These are phyloP conservation scores for Lolium multiflorum DNA, from an alignment of 176 grass and related monocot genomes.

Conservation along the genomic window DNA sequence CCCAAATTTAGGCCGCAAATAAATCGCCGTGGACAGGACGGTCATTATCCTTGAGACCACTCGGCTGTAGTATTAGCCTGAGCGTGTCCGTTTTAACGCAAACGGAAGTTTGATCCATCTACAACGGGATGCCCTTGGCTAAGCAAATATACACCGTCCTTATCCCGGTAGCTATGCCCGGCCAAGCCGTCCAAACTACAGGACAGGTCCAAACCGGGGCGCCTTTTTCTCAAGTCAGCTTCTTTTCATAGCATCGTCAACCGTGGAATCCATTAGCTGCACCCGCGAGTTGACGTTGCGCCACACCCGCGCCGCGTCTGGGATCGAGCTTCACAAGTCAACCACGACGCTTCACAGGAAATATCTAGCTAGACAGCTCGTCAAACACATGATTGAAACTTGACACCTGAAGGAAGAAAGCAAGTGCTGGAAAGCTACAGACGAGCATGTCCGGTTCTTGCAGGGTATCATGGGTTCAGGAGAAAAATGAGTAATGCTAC, in stretches of 20 bases:
- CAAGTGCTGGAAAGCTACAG: neutral
- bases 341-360: neutral
- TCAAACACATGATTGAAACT: constrained; percentile 9
- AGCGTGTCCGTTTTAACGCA: too few species aligned
- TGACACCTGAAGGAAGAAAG: neutral
- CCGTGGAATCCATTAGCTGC: constrained; percentile 7
- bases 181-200: neutral
- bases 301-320: neutral
- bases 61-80: too few species aligned
- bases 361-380: neutral
- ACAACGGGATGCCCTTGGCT: neutral
- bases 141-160: neutral
- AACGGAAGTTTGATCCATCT: too few species aligned
- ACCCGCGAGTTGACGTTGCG: neutral
- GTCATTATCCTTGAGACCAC: too few species aligned
- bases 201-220: neutral
- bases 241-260: neutral
- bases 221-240: neutral
- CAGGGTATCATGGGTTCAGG: neutral
- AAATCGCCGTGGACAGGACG: too few species aligned
- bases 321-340: neutral
- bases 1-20: too few species aligned
- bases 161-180: neutral
- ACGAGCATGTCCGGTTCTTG: neutral
- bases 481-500: neutral